These are phyloP conservation scores for Aspergillus sclerotiicarbonarius DNA, from an alignment of 495 filamentous ascomycete species.

Conservation along the genomic window DNA sequence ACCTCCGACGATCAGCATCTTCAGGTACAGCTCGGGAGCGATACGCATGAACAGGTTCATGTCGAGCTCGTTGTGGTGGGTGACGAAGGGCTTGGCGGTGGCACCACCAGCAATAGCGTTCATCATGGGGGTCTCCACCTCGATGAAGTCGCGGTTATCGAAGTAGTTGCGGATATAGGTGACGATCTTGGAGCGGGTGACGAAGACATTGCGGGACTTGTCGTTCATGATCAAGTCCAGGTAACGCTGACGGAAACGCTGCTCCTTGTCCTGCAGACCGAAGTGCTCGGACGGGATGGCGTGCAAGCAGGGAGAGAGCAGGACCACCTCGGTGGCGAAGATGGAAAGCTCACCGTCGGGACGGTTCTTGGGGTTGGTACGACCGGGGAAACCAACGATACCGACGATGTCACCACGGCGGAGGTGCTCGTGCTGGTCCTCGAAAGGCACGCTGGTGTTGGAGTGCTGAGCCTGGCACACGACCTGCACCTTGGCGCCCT, in stretches of 20 bases:
- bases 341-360: constrained; percentile 88
- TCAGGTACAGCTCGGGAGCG: constrained; percentile 93
- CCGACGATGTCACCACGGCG: constrained; percentile 89
- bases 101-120: constrained; percentile 93
- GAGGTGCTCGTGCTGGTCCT: constrained; percentile 85
- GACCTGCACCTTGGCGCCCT: constrained; percentile 83
- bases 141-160: constrained; percentile 78
- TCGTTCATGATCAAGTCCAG: constrained; percentile 97
- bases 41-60: constrained; percentile 94
- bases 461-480: constrained; percentile 82
- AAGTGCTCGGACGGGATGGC: constrained; percentile 90
- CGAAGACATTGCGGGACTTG: constrained; percentile 71
- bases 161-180: constrained; percentile 83
- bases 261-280: constrained; percentile 93
- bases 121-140: constrained; percentile 99
- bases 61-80: constrained; percentile 90
- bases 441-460: constrained; percentile 62
- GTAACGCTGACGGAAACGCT: constrained; percentile 85
- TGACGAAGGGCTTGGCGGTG: constrained; percentile 92
- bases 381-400: constrained; percentile 83
- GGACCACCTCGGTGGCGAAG: constrained; percentile 80
- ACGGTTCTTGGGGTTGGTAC: constrained; percentile 85
- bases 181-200: constrained; percentile 80
- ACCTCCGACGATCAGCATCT: constrained; percentile 93
- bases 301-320: constrained; percentile 89